Conservation (phyloP, 805 yeast genomes). For the Starmerella riodocensis region DNA sequence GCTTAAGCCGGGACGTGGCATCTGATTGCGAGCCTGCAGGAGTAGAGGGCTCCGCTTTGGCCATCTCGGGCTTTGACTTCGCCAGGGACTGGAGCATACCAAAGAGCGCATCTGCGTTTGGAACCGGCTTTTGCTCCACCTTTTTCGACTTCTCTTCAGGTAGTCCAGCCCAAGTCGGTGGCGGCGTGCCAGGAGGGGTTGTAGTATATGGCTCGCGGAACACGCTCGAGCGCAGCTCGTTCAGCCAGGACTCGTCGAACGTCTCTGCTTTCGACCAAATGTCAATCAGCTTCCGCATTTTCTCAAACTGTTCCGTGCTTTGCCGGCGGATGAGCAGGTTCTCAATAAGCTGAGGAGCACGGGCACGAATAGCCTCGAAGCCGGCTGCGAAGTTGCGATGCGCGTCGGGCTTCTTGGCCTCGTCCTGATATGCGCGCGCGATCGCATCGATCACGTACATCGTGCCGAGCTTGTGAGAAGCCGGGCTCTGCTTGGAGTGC, state of each 20-base stretch:
- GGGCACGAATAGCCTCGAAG: slow-evolving; percentile 6
- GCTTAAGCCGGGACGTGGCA: slow-evolving; percentile 13
- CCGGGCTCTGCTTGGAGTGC: slow-evolving; percentile 59
- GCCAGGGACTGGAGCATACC: slow-evolving; percentile 58
- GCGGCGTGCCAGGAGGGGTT: slow-evolving; percentile 61
- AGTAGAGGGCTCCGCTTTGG: slow-evolving; percentile 19
- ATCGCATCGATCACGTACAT: slow-evolving; percentile 86
- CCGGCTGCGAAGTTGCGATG: slow-evolving; percentile 3
- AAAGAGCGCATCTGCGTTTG: slow-evolving; percentile 33
- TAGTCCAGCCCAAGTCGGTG: slow-evolving; percentile 27
- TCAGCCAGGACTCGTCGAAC: slow-evolving; percentile 46
- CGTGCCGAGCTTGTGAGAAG: slow-evolving; percentile 77
- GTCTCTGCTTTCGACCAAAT: slow-evolving; percentile 85
- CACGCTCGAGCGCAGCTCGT: slow-evolving; percentile 43
- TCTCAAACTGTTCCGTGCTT: slow-evolving; percentile 32
- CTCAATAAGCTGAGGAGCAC: slow-evolving; percentile 38
- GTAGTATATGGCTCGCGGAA: slow-evolving; percentile 37
- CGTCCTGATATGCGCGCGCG: slow-evolving; percentile 71
- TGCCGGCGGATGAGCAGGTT: slow-evolving; percentile 29
- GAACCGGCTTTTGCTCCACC: slow-evolving; percentile 22
- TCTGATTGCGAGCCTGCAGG: background rate
- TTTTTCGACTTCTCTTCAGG: slow-evolving; percentile 10
- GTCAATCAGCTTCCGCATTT: slow-evolving; percentile 70
- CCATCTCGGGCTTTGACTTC: slow-evolving; percentile 30
- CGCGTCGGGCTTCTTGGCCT: slow-evolving; percentile 41